Percentiles rank a stretch among this genome's conserved stretches.
Evolutionary conservation across 1,139 yeast genomes (phyloP).

Genomic region (Saccharomyces hybrid): DNA sequence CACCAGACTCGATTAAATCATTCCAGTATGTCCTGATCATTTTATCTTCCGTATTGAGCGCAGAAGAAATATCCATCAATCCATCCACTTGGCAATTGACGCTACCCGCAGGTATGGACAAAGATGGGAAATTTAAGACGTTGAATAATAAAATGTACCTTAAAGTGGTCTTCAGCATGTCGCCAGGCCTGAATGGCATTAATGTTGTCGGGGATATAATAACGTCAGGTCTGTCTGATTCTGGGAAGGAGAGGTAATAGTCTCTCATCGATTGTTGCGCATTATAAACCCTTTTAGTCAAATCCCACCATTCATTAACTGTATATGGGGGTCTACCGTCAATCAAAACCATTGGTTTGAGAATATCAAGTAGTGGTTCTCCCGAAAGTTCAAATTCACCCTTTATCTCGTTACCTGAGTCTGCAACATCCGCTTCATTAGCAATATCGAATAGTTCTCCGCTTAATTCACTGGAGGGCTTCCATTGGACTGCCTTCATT

Average conservation of each 20-base stretch:
- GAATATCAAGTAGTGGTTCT: conserved; percentile 11
- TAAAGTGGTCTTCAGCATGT: conserved; percentile 24
- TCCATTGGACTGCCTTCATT: conserved; percentile 11
- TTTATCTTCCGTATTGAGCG: conserved; percentile 28
- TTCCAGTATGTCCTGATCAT: conserved; percentile 24
- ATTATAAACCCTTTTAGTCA: conserved; percentile 9
- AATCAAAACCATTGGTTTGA: conserved; percentile 8
- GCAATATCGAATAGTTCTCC: conserved; percentile 10
- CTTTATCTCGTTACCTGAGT: conserved; percentile 13
- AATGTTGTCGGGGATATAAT: conserved; percentile 11
- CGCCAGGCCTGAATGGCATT: conserved; percentile 28
- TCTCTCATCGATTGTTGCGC: conserved; percentile 11
- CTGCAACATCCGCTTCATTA: conserved; percentile 13
- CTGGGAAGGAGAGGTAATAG: conserved; percentile 9
- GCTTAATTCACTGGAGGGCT: conserved; percentile 10
- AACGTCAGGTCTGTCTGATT: conserved; percentile 9
- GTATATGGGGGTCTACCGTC: conserved; percentile 6
- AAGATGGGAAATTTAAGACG: conserved; percentile 44
- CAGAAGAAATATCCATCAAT: conserved; percentile 26
- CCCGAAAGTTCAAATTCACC: conserved; percentile 10
- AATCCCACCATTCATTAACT: conserved; percentile 15
- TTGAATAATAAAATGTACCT: conserved; percentile 43
- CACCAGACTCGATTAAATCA: conserved; percentile 34
- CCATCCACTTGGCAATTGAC: conserved; percentile 39
- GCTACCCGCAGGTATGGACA: conserved; percentile 46